phyloP scores from a whole-genome alignment of 2,329 filamentous ascomycete genomes.

The Dactylellina sp. region DNA sequence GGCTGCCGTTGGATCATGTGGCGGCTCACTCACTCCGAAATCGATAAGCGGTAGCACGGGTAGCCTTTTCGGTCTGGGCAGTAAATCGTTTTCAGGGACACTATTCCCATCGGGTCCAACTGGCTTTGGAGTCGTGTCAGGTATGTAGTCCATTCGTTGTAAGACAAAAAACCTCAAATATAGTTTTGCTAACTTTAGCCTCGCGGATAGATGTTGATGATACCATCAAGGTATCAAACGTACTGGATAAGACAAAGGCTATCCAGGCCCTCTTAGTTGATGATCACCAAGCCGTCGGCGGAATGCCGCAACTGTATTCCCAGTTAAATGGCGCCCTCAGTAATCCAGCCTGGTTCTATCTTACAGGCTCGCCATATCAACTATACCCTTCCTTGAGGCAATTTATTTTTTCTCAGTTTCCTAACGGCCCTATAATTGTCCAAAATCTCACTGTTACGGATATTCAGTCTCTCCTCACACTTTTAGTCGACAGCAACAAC shows the following conservation, averaged over 20 bases:
- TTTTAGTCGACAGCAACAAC: conserved; percentile 6
- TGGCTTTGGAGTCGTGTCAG: conserved; percentile 43
- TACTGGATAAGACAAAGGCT: conserved; percentile 81
- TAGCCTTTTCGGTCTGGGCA: conserved; percentile 26
- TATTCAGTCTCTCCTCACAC: conserved; percentile 3
- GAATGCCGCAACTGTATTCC: conserved; percentile 87
- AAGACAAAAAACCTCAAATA: not conserved
- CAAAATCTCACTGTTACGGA: conserved; percentile 71
- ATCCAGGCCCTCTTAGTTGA: conserved; percentile 85
- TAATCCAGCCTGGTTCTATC: conserved; percentile 85
- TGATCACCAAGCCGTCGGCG: conserved; percentile 76
- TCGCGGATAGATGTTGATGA: conserved; percentile 80
- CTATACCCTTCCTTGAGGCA: conserved; percentile 85
- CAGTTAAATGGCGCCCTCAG: conserved; percentile 70
- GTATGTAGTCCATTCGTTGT: conserved; percentile 17
- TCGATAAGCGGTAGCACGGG: conserved; percentile 24
- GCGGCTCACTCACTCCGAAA: conserved; percentile 17
- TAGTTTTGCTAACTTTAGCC: not conserved
- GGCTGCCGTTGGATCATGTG: conserved; percentile 23
- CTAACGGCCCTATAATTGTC: conserved; percentile 82
- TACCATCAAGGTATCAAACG: conserved; percentile 91
- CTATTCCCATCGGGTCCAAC: conserved; percentile 33
- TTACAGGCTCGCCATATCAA: conserved; percentile 93
- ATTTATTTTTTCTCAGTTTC: conserved; percentile 79
- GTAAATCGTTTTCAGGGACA: conserved; percentile 11